Percentiles rank a stretch among this genome's conserved stretches.
Conservation (phyloP, 75 land plant genomes). For the Adiantum capillusveneris region DNA sequence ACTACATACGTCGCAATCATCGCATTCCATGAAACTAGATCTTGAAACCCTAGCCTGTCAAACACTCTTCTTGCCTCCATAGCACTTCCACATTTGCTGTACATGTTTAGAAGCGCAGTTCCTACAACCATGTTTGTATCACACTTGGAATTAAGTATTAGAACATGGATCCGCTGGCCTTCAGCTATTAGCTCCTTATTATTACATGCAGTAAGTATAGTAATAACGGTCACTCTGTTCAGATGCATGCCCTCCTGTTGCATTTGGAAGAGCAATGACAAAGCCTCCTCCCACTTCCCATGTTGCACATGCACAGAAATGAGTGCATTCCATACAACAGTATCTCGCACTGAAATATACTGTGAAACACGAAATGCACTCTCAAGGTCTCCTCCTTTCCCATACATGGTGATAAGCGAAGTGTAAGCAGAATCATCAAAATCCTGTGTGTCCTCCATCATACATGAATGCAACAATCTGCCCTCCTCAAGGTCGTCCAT, state of each 20-base stretch:
- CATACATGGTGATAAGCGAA: too few relatives aligned
- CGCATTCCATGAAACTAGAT: constrained; percentile 48
- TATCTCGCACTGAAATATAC: too few relatives aligned
- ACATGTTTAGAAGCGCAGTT: constrained; percentile 52
- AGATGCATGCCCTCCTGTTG: constrained; percentile 2
- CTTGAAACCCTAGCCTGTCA: constrained; percentile 41
- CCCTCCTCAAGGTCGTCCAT: too few relatives aligned
- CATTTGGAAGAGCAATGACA: constrained; percentile 15
- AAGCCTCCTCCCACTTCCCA: constrained; percentile 17
- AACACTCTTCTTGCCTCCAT: constrained; percentile 31
- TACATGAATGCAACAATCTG: too few relatives aligned
- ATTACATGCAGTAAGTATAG: constrained; percentile 17
- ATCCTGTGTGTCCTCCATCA: too few relatives aligned
- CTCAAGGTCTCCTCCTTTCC: too few relatives aligned
- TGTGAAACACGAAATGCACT: too few relatives aligned
- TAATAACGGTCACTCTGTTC: constrained; percentile 16
- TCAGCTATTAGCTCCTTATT: constrained; percentile 21
- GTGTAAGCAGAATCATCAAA: too few relatives aligned
- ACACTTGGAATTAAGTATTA: constrained; percentile 21
- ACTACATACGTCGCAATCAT: constrained; percentile 38
- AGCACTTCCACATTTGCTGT: constrained; percentile 23
- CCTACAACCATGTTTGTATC: constrained; percentile 24
- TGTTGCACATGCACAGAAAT: too few relatives aligned
- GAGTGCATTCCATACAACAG: too few relatives aligned
- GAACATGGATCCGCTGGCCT: constrained; percentile 40